These are phyloP conservation scores for Phyllosticta ampelicida DNA, from an alignment of 2,329 filamentous ascomycete genomes.

Conservation along the genomic window DNA sequence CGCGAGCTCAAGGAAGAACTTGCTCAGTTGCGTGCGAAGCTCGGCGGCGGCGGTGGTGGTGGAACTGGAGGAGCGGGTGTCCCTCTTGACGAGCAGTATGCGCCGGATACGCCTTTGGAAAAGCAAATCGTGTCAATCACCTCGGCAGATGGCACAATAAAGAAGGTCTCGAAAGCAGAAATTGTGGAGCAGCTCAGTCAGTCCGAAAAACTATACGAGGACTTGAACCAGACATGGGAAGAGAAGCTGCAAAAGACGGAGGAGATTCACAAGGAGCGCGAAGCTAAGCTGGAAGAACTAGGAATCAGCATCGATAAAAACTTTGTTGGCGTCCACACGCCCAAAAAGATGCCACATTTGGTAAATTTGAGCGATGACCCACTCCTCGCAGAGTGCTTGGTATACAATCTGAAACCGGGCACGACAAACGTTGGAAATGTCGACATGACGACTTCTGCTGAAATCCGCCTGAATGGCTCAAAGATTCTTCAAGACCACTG, in stretches of 20 bases:
- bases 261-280: constrained; percentile 93
- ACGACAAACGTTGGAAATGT: constrained; percentile 91
- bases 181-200: constrained; percentile 94
- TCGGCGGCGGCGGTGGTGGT: constrained; percentile 40
- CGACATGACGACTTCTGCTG: constrained; percentile 69
- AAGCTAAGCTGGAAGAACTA: constrained; percentile 87
- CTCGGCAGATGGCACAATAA: constrained; percentile 69
- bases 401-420: constrained; percentile 96
- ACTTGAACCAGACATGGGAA: constrained; percentile 98
- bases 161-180: constrained; percentile 96
- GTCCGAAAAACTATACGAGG: constrained; percentile 89
- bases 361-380: constrained; percentile 82
- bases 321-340: constrained; percentile 86
- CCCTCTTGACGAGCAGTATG: constrained; percentile 71
- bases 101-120: constrained; percentile 82
- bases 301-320: constrained; percentile 99
- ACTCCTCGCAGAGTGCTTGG: constrained; percentile 84
- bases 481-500: constrained; percentile 91
- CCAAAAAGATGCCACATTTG: constrained; percentile 98
- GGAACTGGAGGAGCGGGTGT: constrained; percentile 31
- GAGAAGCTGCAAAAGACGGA: constrained; percentile 92
- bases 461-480: constrained; percentile 87
- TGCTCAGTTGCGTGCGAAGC: constrained; percentile 72
- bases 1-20: constrained; percentile 94
- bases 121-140: constrained; percentile 95